These are phyloP conservation scores for Carex kokanica DNA, from an alignment of 176 grass and related monocot species.

Conservation along the genomic window DNA sequence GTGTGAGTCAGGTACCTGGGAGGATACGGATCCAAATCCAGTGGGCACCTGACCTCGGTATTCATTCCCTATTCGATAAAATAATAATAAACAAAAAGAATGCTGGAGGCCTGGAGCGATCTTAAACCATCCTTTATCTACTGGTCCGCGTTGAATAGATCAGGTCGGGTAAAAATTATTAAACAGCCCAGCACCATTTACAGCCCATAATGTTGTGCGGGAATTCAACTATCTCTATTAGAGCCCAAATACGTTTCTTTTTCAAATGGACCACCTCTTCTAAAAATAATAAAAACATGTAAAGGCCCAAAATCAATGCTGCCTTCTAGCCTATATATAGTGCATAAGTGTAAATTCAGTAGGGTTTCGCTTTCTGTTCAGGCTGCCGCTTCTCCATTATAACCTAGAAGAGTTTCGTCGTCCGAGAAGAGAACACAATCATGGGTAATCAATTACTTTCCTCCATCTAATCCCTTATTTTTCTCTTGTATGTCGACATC, in stretches of 20 bases:
- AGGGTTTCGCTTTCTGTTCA: neutral
- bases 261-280: too few species aligned
- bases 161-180: too few species aligned
- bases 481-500: neutral
- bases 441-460: constrained; percentile 46
- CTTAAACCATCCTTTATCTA: too few species aligned
- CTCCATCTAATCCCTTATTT: neutral
- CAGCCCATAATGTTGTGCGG: neutral
- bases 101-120: too few species aligned
- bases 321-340: neutral
- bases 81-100: too few species aligned
- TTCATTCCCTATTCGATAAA: too few species aligned
- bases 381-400: neutral
- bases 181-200: neutral
- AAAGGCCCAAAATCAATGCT: neutral
- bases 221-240: neutral
- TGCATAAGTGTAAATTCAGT: neutral
- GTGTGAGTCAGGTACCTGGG: too few species aligned
- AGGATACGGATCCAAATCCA: too few species aligned
- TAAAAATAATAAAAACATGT: too few species aligned
- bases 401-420: neutral
- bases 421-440: neutral
- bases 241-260: neutral
- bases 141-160: too few species aligned
- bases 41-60: neutral